phyloP scores from a whole-genome alignment of 345 rosid genomes.

The Trapa incisa region DNA sequence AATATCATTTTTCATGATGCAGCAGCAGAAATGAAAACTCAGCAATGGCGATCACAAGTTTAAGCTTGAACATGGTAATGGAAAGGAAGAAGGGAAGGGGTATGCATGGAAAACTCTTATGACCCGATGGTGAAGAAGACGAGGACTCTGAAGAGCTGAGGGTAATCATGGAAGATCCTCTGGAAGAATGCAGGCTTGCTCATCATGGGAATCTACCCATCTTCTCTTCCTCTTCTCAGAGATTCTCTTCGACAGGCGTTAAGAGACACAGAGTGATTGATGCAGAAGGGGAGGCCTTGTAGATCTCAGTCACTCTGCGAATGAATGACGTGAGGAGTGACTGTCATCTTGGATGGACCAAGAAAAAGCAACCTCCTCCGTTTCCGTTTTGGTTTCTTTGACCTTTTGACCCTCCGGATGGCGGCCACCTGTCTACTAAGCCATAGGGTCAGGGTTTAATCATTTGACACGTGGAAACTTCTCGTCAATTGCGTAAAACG shows the following conservation, averaged over 20 bases:
- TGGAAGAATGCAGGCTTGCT: constrained; percentile 18
- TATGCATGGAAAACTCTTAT: background rate
- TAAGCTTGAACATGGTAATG: background rate
- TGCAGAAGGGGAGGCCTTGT: background rate
- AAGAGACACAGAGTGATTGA: background rate
- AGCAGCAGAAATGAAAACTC: too few species aligned
- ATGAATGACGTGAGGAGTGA: background rate
- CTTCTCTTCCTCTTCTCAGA: background rate
- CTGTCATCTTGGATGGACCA: background rate
- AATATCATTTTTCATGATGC: background rate
- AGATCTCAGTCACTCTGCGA: background rate
- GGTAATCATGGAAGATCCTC: constrained; percentile 32
- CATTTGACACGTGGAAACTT: too few species aligned
- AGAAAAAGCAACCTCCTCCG: background rate
- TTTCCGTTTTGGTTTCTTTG: background rate
- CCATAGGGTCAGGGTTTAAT: too few species aligned
- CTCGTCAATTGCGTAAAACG: background rate
- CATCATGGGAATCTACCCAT: background rate
- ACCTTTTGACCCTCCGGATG: background rate
- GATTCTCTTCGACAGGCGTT: too few species aligned
- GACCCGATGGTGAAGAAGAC: constrained; percentile 41
- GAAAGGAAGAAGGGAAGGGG: background rate
- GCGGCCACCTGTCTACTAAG: background rate
- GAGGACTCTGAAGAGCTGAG: constrained; percentile 35
- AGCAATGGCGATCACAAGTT: too few species aligned